These are phyloP conservation scores for Mucor piriformis DNA, from an alignment of 371 early-diverging fungal species.

Conservation along the genomic window DNA sequence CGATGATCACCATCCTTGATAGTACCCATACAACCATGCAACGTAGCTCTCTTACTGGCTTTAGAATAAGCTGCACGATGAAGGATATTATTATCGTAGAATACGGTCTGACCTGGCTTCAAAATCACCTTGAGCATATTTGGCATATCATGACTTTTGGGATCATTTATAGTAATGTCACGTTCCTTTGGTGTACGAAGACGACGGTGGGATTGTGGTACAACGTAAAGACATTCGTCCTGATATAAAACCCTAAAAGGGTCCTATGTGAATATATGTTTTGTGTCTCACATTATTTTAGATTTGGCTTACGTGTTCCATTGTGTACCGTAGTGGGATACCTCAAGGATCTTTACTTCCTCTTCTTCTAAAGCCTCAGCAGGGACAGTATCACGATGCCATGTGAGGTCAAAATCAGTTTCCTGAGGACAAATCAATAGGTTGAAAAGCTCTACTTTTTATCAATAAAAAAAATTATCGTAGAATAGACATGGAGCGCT, in stretches of 20 bases:
- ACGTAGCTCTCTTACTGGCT: slow-evolving; percentile 50
- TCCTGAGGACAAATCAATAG: slow-evolving; percentile 53
- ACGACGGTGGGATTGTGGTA: slow-evolving; percentile 55
- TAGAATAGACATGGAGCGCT: neutral
- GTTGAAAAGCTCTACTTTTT: slow-evolving; percentile 51
- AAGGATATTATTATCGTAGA: slow-evolving; percentile 61
- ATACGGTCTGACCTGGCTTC: slow-evolving; percentile 60
- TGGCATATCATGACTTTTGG: slow-evolving; percentile 55
- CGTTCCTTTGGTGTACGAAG: slow-evolving; percentile 51
- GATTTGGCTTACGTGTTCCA: slow-evolving; percentile 52
- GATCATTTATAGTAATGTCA: slow-evolving; percentile 51
- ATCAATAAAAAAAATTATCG: neutral
- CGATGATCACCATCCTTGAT: slow-evolving; percentile 57
- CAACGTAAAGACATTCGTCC: slow-evolving; percentile 53
- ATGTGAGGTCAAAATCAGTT: slow-evolving; percentile 52
- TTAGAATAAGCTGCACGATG: slow-evolving; percentile 57
- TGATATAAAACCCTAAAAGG: slow-evolving; percentile 50
- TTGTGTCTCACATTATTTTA: neutral
- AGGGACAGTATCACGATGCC: slow-evolving; percentile 55
- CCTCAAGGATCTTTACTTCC: slow-evolving; percentile 41
- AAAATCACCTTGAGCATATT: slow-evolving; percentile 43
- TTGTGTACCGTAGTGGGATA: slow-evolving; percentile 60
- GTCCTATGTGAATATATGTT: neutral
- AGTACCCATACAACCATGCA: slow-evolving; percentile 64
- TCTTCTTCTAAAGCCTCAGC: slow-evolving; percentile 44